Evolutionary conservation across 176 grass and related monocot species (phyloP).

Genomic region (Carex littledalei): DNA sequence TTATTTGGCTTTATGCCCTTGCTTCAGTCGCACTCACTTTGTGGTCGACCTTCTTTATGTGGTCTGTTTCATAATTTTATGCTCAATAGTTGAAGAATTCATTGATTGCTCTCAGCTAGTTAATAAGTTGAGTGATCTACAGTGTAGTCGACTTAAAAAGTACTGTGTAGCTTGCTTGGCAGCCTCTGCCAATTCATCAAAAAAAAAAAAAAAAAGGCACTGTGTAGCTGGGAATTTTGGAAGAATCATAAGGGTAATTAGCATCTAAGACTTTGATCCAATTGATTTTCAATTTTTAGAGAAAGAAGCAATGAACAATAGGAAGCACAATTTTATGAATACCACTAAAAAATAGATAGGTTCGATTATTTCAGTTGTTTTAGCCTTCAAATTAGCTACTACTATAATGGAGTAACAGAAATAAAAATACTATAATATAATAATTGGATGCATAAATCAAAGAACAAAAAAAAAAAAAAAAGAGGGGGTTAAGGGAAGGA

Average conservation of each 20-base stretch:
- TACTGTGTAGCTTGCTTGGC: too few species aligned
- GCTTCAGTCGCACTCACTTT: constrained; percentile 66
- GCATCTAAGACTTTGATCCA: not conserved
- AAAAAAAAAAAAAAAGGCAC: too few species aligned
- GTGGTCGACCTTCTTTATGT: constrained; percentile 93
- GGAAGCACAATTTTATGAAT: not conserved
- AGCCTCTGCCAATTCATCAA: too few species aligned
- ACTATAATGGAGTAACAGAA: not conserved
- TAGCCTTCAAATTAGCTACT: not conserved
- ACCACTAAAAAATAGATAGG: not conserved
- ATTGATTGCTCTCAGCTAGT: not conserved
- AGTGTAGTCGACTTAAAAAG: not conserved
- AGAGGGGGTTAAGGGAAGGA: too few species aligned
- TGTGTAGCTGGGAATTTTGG: too few species aligned
- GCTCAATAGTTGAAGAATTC: not conserved
- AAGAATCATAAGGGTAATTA: not conserved
- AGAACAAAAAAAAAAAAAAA: too few species aligned
- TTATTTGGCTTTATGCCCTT: constrained; percentile 65
- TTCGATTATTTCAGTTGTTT: not conserved
- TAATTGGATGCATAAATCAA: too few species aligned
- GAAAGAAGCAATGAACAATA: not conserved
- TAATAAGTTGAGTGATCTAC: not conserved
- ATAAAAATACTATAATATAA: too few species aligned
- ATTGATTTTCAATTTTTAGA: constrained; percentile 4
- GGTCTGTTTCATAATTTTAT: constrained; percentile 37